These are phyloP conservation scores for Oryza brachyantha DNA, from an alignment of 176 grass and related monocot species.

Conservation along the genomic window DNA sequence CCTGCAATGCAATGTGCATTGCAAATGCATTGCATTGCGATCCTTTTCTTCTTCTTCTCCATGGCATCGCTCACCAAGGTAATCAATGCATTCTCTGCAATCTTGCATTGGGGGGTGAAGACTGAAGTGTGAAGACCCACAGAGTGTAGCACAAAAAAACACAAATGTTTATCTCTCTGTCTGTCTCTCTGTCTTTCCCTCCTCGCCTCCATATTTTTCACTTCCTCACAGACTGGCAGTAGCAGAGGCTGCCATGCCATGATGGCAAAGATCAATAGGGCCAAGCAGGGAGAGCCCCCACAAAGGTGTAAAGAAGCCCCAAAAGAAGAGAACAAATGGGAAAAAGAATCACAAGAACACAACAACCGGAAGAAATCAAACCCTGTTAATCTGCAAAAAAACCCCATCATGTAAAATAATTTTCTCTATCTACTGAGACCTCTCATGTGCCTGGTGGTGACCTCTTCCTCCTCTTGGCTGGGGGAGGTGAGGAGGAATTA, in stretches of 20 bases:
- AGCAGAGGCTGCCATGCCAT: slow-evolving; percentile 45
- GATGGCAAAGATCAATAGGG: slow-evolving; percentile 38
- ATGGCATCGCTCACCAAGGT: slow-evolving; percentile 44
- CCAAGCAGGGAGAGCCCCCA: slow-evolving; percentile 41
- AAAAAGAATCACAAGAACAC: slow-evolving; percentile 44
- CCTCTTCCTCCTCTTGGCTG: slow-evolving; percentile 77
- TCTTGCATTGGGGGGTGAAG: slow-evolving; percentile 36
- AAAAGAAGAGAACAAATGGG: slow-evolving; percentile 49
- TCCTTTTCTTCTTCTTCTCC: slow-evolving; percentile 1
- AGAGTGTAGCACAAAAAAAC: slow-evolving; percentile 29
- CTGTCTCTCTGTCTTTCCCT: background rate
- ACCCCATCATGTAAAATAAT: slow-evolving; percentile 35
- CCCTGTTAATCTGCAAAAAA: slow-evolving; percentile 52
- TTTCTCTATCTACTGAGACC: slow-evolving; percentile 34
- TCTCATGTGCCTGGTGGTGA: slow-evolving; percentile 37
- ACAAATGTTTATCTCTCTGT: slow-evolving; percentile 18
- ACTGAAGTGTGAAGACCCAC: slow-evolving; percentile 41
- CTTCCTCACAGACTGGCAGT: slow-evolving; percentile 42
- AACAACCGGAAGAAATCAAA: slow-evolving; percentile 51
- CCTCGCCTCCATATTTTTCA: slow-evolving; percentile 19
- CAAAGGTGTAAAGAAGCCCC: slow-evolving; percentile 48
- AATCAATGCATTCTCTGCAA: slow-evolving; percentile 47
- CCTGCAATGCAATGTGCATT: slow-evolving; percentile 1
- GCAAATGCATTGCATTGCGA: background rate
- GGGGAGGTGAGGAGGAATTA: slow-evolving; percentile 43